Evolutionary conservation across 2,329 filamentous ascomycete species (phyloP).

Genomic region (Emergomyces orientalis): DNA sequence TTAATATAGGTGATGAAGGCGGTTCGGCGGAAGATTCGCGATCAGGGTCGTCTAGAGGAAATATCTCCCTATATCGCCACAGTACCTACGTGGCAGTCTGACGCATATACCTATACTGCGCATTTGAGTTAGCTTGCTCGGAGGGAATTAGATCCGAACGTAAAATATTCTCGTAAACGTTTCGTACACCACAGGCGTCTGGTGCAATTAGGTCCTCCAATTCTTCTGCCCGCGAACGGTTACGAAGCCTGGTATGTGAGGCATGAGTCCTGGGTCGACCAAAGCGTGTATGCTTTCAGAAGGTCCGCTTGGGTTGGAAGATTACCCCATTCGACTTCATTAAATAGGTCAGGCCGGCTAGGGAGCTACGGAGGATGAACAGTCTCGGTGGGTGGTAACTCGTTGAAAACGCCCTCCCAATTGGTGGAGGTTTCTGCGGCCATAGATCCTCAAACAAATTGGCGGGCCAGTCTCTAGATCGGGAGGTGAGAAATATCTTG

Average conservation of each 20-base stretch:
- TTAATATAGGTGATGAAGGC: conserved; percentile 1
- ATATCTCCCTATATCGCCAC: conserved; percentile 17
- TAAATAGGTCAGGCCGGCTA: conserved; percentile 21
- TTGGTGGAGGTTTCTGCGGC: neutral
- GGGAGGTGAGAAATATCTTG: neutral
- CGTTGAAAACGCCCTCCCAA: neutral
- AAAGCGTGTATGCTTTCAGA: conserved; percentile 22
- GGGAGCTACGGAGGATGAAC: conserved; percentile 18
- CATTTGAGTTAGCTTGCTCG: conserved; percentile 9
- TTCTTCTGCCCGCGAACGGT: conserved; percentile 6
- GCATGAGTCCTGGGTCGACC: conserved; percentile 21
- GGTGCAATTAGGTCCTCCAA: conserved; percentile 1
- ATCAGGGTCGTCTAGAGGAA: conserved; percentile 7
- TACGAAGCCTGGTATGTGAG: conserved; percentile 12
- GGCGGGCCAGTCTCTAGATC: neutral
- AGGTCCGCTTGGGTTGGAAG: conserved; percentile 19
- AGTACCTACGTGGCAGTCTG: neutral
- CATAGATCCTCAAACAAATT: neutral
- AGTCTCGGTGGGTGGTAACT: conserved; percentile 2
- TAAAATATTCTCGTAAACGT: conserved; percentile 28
- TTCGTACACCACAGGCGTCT: conserved; percentile 19
- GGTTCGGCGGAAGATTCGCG: neutral
- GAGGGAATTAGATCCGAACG: conserved; percentile 17
- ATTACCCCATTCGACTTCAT: conserved; percentile 22
- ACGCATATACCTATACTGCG: neutral